Evolutionary conservation across 805 yeast species (phyloP), one percentile per base, ranked within the genome.

Genomic region (Teunomyces lycoperdinae): DNA sequence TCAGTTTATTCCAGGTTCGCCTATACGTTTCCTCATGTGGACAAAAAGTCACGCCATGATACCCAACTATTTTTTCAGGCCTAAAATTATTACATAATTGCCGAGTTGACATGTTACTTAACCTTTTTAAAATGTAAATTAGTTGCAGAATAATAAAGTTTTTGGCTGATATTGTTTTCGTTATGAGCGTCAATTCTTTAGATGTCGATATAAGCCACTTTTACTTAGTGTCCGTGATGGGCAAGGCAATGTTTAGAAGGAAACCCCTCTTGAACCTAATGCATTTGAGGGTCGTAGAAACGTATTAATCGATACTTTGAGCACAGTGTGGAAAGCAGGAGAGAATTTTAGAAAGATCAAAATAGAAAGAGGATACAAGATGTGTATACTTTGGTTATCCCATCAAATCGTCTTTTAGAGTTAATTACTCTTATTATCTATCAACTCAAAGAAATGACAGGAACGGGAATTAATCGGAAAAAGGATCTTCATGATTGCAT

Each of bases 121-220:
- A 35, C 39, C 39, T 35, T 35, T 35, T 35, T 35, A 35, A 35
- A 17, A 17, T 35, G 20, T 20, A 35, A 35, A 35, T 16, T 35
- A 35, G 39, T 35, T 17, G 16, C 39, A 35, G 28, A 35, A 35
- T 17, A 35, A 35, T 17, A 35, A 16, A 35, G 9, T 11, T 16
- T 6, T 17, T 17, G 28, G 39, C 14, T 35, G n/a, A 5, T 35
- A 17, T 35, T 20, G 39, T 35, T 6, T 20, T 2, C 9, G 39
- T 35, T 35, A 35, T 8, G 39, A 35, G 39, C 39, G 11, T 17
- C n/a, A 14, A 10, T 10, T 11, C 11, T 35, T 9, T 35, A 35
- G 39, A 35, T 35, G 39, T 9, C 10, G n/a, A 20, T 4, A 9
- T 20, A 20, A 35, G 39, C 39, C 26, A 17, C 39, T 35, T 35